These are phyloP conservation scores for Ploettnerulaceae sp. DNA, from an alignment of 2,329 filamentous ascomycete species.

Conservation along the genomic window DNA sequence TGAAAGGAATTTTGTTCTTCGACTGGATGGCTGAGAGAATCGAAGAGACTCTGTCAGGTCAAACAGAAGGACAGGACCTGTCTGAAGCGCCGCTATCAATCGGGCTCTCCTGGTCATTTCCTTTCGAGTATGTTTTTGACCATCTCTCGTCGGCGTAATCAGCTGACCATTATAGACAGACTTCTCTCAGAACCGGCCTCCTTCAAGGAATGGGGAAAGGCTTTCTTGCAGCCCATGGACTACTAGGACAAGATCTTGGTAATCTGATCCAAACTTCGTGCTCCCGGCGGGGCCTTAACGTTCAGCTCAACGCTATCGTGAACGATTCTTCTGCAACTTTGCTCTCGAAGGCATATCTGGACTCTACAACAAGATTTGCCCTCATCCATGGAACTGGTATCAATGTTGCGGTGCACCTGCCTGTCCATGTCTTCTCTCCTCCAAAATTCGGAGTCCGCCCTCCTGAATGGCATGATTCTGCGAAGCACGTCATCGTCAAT, in stretches of 20 bases:
- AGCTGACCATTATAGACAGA: conserved; percentile 48
- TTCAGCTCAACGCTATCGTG: conserved; percentile 55
- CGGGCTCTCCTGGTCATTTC: conserved; percentile 65
- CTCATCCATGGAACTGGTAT: conserved; percentile 64
- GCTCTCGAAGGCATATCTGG: conserved; percentile 54
- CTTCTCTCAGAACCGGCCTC: conserved; percentile 54
- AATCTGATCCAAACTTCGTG: conserved; percentile 54
- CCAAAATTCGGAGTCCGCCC: conserved; percentile 54
- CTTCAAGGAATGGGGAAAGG: conserved; percentile 62
- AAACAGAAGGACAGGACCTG: conserved; percentile 37
- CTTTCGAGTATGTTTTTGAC: conserved; percentile 54
- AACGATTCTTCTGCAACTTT: conserved; percentile 66
- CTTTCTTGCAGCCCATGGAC: conserved; percentile 53
- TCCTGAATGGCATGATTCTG: conserved; percentile 50
- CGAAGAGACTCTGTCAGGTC: conserved; percentile 48
- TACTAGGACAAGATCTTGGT: conserved; percentile 56
- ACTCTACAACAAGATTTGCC: conserved; percentile 55
- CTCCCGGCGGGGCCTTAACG: conserved; percentile 41
- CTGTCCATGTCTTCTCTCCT: conserved; percentile 49
- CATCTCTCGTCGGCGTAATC: conserved; percentile 11
- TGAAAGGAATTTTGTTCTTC: conserved; percentile 58
- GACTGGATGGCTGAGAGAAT: conserved; percentile 64
- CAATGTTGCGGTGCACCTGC: conserved; percentile 61
- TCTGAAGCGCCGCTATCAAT: conserved; percentile 44
- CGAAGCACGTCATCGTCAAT: conserved; percentile 61